A percentile compares a stretch with the other conserved stretches of the same genome.
Conservation (phyloP, 1,284 basidiomycete species). For the Ceratobasidium sp. region DNA sequence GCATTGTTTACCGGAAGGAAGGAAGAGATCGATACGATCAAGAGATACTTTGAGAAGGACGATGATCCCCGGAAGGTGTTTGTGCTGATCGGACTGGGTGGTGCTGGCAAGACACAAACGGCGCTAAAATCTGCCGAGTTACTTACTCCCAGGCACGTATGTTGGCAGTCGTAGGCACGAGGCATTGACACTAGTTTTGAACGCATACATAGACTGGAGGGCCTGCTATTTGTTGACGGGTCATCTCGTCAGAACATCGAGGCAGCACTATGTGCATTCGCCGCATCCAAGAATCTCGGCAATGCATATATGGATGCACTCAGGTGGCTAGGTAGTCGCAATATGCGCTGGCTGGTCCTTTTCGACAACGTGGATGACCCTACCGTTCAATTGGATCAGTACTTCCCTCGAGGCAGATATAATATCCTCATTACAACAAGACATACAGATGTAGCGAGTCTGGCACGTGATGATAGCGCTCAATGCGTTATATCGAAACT, state of each 20-base stretch:
- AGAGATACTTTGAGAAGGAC: too few species aligned
- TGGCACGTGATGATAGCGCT: background rate
- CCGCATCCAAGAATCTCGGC: background rate
- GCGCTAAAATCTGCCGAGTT: background rate
- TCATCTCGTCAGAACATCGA: slow-evolving; percentile 7
- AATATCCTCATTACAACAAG: slow-evolving; percentile 26
- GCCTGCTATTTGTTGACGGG: slow-evolving; percentile 23
- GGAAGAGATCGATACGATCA: background rate
- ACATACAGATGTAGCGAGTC: background rate
- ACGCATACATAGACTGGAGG: background rate
- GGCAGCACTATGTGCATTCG: background rate
- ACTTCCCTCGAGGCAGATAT: slow-evolving; percentile 5
- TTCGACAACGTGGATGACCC: slow-evolving; percentile 36
- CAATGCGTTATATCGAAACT: slow-evolving; percentile 20
- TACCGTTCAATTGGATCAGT: background rate
- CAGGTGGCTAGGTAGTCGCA: slow-evolving; percentile 3
- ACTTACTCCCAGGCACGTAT: background rate
- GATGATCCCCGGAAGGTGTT: slow-evolving; percentile 12
- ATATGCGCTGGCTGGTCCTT: slow-evolving; percentile 14
- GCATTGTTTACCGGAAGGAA: background rate
- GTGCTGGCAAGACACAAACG: slow-evolving; percentile 33
- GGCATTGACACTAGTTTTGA: background rate
- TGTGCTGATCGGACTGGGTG: slow-evolving; percentile 24
- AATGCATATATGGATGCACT: background rate
- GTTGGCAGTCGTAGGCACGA: too few species aligned